Evolutionary conservation across 495 filamentous ascomycete genomes (phyloP), one percentile per base, ranked within the genome.

Genomic region (Aspergillus hancockii): DNA sequence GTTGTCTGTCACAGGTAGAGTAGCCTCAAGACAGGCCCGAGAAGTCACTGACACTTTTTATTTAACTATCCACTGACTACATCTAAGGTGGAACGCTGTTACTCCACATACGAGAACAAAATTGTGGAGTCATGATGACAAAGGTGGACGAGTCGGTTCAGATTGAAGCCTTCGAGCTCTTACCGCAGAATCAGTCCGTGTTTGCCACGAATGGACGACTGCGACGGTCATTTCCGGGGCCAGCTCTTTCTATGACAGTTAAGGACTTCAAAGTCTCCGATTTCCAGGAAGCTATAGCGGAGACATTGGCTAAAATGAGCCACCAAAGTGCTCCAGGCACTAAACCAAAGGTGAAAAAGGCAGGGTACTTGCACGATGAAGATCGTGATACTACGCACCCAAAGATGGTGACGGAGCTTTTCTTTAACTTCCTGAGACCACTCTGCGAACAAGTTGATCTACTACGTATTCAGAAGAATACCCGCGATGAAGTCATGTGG

Each of bases 401-500:
- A 0, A 71, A 69, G 19, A 73, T 88, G 19, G 71, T 88, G 18
- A 85, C 83, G 0, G 79, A 84, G 31, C 67, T 87, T 49, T 63
- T 90, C 8, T 72, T 71, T 3, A 72, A 73, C 0, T 63, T 83
- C 28, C 57, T 90, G 8, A 60, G 64, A 4, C 78, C 76, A 6
- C 47, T 79, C 1, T 83, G 82, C 2, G n/a, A 5, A 12, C 8
- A 1, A 6, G 19, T 47, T 23, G 19, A 47, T 2, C 8, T 10
- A 14, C 5, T 50, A 6, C 68, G 73, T 1, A 72, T 88, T 7
- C 50, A 58, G n/a, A 90, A 89, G 63, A 75, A 79, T 50, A 88
- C 82, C 16, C 76, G 83, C 10, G 85, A 90, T 53, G 83, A 88
- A 25, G 80, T 88, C 0, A 46, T 81, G 23, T 88, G 79, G 79